Percentiles rank a stretch among this genome's conserved stretches.
Evolutionary conservation across 2,329 filamentous ascomycete genomes (phyloP).

Genomic region (Aureobasidium subglaciale): DNA sequence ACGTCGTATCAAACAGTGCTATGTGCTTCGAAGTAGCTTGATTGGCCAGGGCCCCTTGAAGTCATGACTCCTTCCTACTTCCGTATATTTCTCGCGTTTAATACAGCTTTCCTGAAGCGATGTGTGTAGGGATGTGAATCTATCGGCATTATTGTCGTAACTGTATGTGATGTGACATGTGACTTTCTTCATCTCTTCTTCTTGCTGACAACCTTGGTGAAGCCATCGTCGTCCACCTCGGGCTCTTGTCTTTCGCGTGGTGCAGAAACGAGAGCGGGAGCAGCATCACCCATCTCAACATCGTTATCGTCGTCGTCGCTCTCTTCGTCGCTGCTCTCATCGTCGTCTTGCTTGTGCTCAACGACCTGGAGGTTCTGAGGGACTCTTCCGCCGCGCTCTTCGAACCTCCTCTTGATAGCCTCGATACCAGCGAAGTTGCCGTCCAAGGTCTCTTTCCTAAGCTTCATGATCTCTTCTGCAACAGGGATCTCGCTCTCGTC

Average conservation of each 20-base stretch:
- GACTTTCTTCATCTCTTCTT: slow-evolving; percentile 25
- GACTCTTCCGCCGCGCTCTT: slow-evolving; percentile 21
- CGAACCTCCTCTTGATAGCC: slow-evolving; percentile 43
- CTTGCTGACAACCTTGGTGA: slow-evolving; percentile 33
- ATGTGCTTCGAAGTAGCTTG: background rate
- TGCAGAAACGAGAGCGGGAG: slow-evolving; percentile 58
- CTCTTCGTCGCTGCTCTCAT: slow-evolving; percentile 47
- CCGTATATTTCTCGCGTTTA: background rate
- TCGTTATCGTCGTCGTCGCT: slow-evolving; percentile 49
- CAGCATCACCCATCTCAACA: slow-evolving; percentile 48
- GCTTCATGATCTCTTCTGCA: slow-evolving; percentile 62
- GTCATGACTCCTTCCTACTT: background rate
- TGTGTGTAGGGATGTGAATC: background rate
- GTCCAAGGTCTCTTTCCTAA: slow-evolving; percentile 53
- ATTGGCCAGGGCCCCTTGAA: background rate
- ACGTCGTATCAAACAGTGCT: slow-evolving; percentile 54
- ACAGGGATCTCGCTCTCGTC: slow-evolving; percentile 76
- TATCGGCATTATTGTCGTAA: slow-evolving; percentile 7
- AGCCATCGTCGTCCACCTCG: slow-evolving; percentile 35
- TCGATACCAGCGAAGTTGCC: slow-evolving; percentile 57
- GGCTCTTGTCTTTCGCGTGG: slow-evolving; percentile 60
- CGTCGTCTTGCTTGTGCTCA: slow-evolving; percentile 54
- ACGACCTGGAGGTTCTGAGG: slow-evolving; percentile 37
- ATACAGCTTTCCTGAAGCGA: background rate
- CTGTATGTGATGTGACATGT: background rate